A percentile compares a stretch with the other conserved stretches of the same genome.
Conservation (phyloP, 2,329 filamentous ascomycete species). For the Xylariaceae sp. region DNA sequence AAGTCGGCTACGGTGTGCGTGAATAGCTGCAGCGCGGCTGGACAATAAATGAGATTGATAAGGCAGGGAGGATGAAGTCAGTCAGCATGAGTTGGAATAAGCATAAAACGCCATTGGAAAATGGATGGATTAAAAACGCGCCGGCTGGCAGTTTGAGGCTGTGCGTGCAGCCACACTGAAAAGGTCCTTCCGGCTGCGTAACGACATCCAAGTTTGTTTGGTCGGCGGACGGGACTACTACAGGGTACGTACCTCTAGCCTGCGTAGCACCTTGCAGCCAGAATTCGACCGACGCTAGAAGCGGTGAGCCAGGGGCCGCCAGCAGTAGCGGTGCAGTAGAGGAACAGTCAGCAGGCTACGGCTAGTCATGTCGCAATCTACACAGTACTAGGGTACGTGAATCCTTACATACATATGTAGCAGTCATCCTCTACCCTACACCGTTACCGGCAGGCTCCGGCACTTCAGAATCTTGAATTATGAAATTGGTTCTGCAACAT, state of each 20-base stretch:
- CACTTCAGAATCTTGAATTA: neutral
- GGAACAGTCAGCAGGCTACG: constrained; percentile 26
- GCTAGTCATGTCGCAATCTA: too few relatives aligned
- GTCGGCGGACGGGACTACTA: constrained; percentile 3
- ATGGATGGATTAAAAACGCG: neutral
- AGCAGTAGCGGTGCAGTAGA: neutral
- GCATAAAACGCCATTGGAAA: constrained; percentile 1
- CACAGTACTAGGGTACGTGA: too few relatives aligned
- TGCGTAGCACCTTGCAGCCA: too few relatives aligned
- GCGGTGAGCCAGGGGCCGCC: too few relatives aligned
- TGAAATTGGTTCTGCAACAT: too few relatives aligned
- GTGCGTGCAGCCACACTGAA: constrained; percentile 11
- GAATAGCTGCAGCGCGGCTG: too few relatives aligned
- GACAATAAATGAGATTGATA: too few relatives aligned
- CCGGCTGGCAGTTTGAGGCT: constrained; percentile 28
- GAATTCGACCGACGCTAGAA: too few relatives aligned
- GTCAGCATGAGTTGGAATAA: constrained; percentile 1
- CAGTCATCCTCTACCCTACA: neutral
- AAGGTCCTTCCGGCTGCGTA: neutral
- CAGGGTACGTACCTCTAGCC: too few relatives aligned
- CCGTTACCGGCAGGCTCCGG: neutral
- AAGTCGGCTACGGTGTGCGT: neutral
- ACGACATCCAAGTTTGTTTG: neutral
- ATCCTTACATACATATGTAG: too few relatives aligned
- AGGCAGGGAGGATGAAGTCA: neutral